Evolutionary conservation across 2,329 filamentous ascomycete genomes (phyloP).

Genomic region (Colletotrichum paranaense): DNA sequence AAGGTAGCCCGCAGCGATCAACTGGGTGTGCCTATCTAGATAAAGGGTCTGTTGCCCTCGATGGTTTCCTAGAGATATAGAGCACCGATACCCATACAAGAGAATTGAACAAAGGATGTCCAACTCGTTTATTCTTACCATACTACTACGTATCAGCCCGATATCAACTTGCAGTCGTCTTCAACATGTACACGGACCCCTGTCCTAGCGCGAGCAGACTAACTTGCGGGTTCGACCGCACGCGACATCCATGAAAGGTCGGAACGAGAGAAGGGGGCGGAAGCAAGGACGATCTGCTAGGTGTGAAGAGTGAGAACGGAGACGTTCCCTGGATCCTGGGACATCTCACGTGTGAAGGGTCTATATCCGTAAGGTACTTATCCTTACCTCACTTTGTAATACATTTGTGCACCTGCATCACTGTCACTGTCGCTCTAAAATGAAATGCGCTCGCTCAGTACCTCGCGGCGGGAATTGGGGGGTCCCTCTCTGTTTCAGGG

Average conservation of each 20-base stretch:
- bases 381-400: neutral
- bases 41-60: neutral
- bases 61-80: neutral
- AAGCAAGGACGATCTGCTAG: constrained; percentile 31
- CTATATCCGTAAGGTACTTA: neutral
- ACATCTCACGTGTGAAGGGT: constrained; percentile 3
- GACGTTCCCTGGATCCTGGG: neutral
- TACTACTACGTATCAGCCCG: too few species aligned
- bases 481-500: constrained; percentile 26
- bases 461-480: constrained; percentile 6
- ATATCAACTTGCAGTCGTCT: neutral
- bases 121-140: too few species aligned
- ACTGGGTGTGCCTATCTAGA: neutral
- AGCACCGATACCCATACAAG: neutral
- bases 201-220: neutral
- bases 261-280: neutral
- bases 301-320: constrained; percentile 20
- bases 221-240: constrained; percentile 32
- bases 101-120: neutral
- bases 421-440: neutral
- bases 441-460: constrained; percentile 32
- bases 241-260: constrained; percentile 9
- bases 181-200: constrained; percentile 2
- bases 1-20: neutral
- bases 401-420: neutral